These are phyloP conservation scores for Neodidymelliopsis sp. DNA, from an alignment of 2,329 filamentous ascomycete genomes.

Conservation along the genomic window DNA sequence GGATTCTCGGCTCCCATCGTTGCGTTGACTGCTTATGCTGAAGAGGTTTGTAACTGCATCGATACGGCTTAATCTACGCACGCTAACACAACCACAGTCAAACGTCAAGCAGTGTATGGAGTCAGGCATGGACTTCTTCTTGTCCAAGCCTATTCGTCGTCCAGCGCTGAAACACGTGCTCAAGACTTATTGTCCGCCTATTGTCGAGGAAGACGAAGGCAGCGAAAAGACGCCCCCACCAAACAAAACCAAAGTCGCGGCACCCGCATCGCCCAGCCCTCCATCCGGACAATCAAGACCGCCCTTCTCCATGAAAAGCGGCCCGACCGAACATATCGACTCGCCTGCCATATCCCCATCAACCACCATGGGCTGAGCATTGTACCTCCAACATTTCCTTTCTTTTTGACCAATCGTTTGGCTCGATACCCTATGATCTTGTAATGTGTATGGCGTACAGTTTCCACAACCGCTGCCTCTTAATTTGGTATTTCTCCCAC, in stretches of 20 bases:
- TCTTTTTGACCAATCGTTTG: conserved; percentile 4
- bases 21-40: conserved; percentile 86
- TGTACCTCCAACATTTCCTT: neutral
- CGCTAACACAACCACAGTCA: conserved; percentile 31
- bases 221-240: conserved; percentile 35
- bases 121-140: conserved; percentile 90
- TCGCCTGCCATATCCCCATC: conserved; percentile 19
- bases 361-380: neutral
- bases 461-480: conserved; percentile 1
- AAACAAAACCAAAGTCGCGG: conserved; percentile 3
- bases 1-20: conserved; percentile 90
- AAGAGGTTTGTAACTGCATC: conserved; percentile 71
- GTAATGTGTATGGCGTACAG: conserved; percentile 17
- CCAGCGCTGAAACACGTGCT: conserved; percentile 86
- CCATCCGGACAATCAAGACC: neutral
- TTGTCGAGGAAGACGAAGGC: conserved; percentile 73
- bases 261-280: neutral
- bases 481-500: neutral
- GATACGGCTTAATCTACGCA: neutral
- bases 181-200: conserved; percentile 80
- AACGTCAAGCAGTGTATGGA: conserved; percentile 66
- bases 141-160: conserved; percentile 78
- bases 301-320: conserved; percentile 5
- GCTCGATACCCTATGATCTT: conserved; percentile 20
- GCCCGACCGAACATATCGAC: conserved; percentile 4